Percentiles rank a stretch among this genome's conserved stretches.
phyloP scores from a whole-genome alignment of 257 asterid genomes.

The Lycium ferocissimum region DNA sequence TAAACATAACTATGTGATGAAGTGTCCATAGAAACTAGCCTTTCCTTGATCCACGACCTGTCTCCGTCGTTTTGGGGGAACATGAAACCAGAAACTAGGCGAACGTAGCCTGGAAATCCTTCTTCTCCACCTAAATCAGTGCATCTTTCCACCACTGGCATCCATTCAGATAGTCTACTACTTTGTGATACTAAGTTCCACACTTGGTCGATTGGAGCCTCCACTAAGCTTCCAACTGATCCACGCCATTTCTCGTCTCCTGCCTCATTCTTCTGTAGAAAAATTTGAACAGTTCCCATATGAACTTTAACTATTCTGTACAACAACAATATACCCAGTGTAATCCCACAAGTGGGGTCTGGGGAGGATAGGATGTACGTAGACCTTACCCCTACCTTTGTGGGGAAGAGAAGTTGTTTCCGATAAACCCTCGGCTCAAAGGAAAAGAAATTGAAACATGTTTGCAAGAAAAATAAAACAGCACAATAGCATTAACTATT shows the following conservation, averaged over 20 bases:
- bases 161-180: slow-evolving; percentile 59
- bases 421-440: too few species aligned
- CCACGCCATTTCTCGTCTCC: slow-evolving; percentile 58
- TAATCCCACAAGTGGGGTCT: too few species aligned
- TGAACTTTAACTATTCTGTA: neutral
- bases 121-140: slow-evolving; percentile 56
- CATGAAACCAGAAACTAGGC: slow-evolving; percentile 80
- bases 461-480: too few species aligned
- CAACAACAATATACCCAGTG: too few species aligned
- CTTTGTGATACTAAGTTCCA: slow-evolving; percentile 61
- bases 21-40: slow-evolving; percentile 53
- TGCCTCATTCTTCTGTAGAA: slow-evolving; percentile 31
- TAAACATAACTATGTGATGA: slow-evolving; percentile 45
- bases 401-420: too few species aligned
- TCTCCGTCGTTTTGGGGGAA: slow-evolving; percentile 70
- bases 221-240: slow-evolving; percentile 66
- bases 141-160: slow-evolving; percentile 73
- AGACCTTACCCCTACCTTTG: too few species aligned
- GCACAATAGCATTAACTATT: neutral
- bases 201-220: slow-evolving; percentile 55
- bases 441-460: too few species aligned
- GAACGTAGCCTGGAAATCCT: slow-evolving; percentile 59
- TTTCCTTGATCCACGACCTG: slow-evolving; percentile 80
- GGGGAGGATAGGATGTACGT: too few species aligned
- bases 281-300: neutral